phyloP scores from a whole-genome alignment of 139 green algal genomes.

The Astrephomene gubernaculifera region DNA sequence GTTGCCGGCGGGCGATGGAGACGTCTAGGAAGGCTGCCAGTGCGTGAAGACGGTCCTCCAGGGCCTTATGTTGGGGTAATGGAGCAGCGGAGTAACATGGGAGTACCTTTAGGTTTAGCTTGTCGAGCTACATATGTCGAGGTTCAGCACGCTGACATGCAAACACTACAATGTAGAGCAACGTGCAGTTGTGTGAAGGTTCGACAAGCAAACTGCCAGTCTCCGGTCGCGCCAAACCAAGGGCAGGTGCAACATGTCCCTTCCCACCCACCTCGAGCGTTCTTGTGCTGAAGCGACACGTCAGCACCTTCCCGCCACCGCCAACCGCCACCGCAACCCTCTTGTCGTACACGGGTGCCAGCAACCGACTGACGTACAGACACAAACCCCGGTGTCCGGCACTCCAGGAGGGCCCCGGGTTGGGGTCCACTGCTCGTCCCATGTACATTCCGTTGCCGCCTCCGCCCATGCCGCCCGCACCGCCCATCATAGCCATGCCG shows the following conservation, averaged over 20 bases:
- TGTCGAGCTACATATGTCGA: too few species aligned
- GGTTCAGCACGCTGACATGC: too few species aligned
- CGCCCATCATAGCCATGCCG: neutral
- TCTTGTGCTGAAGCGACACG: slow-evolving; percentile 41
- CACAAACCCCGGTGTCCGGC: slow-evolving; percentile 84
- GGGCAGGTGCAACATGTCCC: neutral
- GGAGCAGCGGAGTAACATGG: too few species aligned
- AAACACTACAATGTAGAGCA: too few species aligned
- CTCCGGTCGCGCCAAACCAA: too few species aligned
- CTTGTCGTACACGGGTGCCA: slow-evolving; percentile 84
- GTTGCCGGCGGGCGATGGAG: slow-evolving; percentile 47
- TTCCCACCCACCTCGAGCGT: slow-evolving; percentile 35
- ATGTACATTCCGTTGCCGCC: slow-evolving; percentile 74
- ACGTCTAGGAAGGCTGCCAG: slow-evolving; percentile 73
- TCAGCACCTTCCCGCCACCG: slow-evolving; percentile 31
- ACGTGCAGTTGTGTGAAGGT: too few species aligned
- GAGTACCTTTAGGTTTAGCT: too few species aligned
- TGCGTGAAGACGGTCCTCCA: slow-evolving; percentile 69
- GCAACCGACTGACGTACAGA: slow-evolving; percentile 79
- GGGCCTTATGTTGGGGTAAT: slow-evolving; percentile 20
- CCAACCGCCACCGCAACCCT: slow-evolving; percentile 51
- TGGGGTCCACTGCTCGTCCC: slow-evolving; percentile 72
- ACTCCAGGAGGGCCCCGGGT: slow-evolving; percentile 85
- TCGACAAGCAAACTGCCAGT: too few species aligned
- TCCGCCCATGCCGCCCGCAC: neutral